phyloP scores from a whole-genome alignment of 2,329 filamentous ascomycete species.

The Microcyclosporella mali region DNA sequence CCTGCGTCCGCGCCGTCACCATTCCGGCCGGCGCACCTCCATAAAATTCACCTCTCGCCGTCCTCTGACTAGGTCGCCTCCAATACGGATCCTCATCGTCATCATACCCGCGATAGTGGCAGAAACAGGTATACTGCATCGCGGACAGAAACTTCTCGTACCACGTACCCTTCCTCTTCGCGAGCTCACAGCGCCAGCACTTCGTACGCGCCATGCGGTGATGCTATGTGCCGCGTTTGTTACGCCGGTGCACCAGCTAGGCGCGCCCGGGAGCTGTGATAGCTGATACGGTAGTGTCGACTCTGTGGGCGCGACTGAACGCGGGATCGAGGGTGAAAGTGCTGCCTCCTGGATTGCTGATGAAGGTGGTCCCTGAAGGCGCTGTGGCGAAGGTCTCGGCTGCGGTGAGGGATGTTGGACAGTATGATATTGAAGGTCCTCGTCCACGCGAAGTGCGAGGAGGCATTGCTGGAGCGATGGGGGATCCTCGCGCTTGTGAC shows the following conservation, averaged over 20 bases:
- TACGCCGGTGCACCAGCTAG: constrained; percentile 19
- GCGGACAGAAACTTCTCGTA: constrained; percentile 12
- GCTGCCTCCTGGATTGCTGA: constrained; percentile 5
- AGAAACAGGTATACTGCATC: constrained; percentile 25
- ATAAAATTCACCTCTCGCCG: background rate
- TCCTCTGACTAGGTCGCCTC: constrained; percentile 8
- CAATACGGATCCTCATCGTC: constrained; percentile 19
- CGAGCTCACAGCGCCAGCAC: constrained; percentile 26
- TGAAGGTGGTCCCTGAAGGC: constrained; percentile 5
- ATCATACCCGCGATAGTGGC: constrained; percentile 21
- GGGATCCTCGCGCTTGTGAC: too few relatives aligned
- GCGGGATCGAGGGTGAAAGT: background rate
- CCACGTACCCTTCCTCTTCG: constrained; percentile 7
- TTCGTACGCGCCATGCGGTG: constrained; percentile 22
- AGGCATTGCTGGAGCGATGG: too few relatives aligned
- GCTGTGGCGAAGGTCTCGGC: constrained; percentile 6
- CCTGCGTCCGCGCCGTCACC: background rate
- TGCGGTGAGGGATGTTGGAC: constrained; percentile 3
- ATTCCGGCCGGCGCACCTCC: background rate
- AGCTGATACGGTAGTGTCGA: background rate
- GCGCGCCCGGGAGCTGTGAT: constrained; percentile 9
- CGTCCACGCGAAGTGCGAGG: too few relatives aligned
- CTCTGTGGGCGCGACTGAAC: background rate
- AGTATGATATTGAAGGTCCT: background rate
- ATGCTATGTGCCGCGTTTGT: constrained; percentile 23